Evolutionary conservation across 805 yeast species (phyloP).

Genomic region (Candida sphagnicola): DNA sequence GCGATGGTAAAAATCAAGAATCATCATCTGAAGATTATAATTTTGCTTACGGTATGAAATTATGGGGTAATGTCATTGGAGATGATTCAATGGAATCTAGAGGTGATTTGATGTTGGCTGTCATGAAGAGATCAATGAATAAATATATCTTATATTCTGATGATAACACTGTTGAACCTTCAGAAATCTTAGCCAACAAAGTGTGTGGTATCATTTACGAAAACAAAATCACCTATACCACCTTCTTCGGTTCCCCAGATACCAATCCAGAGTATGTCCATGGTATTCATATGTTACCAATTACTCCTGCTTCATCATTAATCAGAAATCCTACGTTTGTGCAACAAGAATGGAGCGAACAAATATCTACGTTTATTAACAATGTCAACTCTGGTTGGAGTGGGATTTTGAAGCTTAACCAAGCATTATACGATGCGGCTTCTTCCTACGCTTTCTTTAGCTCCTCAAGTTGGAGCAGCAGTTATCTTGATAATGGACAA

Average conservation of each 20-base stretch:
- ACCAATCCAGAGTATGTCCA: slow-evolving; percentile 55
- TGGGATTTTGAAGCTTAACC: slow-evolving; percentile 69
- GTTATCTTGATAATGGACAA: slow-evolving; percentile 57
- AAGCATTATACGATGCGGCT: slow-evolving; percentile 68
- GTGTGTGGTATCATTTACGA: slow-evolving; percentile 73
- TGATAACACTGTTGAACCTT: slow-evolving; percentile 53
- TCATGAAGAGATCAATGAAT: slow-evolving; percentile 52
- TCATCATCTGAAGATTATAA: slow-evolving; percentile 73
- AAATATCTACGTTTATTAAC: slow-evolving; percentile 41
- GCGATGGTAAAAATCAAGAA: slow-evolving; percentile 76
- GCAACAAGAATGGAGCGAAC: slow-evolving; percentile 58
- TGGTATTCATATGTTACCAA: slow-evolving; percentile 75
- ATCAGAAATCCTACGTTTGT: slow-evolving; percentile 53
- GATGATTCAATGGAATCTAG: slow-evolving; percentile 54
- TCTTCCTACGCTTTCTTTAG: slow-evolving; percentile 59
- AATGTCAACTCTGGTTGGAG: slow-evolving; percentile 62
- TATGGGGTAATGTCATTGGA: slow-evolving; percentile 62
- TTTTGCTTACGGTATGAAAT: slow-evolving; percentile 62
- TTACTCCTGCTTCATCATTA: slow-evolving; percentile 64
- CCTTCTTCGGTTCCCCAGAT: slow-evolving; percentile 57
- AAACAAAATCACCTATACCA: slow-evolving; percentile 67
- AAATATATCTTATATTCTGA: slow-evolving; percentile 49
- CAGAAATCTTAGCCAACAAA: slow-evolving; percentile 51
- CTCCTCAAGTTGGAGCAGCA: slow-evolving; percentile 15
- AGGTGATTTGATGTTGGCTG: slow-evolving; percentile 58